Conservation (phyloP, 192 early-diverging fungal species). For the Gryganskiella cystojenkinii region DNA sequence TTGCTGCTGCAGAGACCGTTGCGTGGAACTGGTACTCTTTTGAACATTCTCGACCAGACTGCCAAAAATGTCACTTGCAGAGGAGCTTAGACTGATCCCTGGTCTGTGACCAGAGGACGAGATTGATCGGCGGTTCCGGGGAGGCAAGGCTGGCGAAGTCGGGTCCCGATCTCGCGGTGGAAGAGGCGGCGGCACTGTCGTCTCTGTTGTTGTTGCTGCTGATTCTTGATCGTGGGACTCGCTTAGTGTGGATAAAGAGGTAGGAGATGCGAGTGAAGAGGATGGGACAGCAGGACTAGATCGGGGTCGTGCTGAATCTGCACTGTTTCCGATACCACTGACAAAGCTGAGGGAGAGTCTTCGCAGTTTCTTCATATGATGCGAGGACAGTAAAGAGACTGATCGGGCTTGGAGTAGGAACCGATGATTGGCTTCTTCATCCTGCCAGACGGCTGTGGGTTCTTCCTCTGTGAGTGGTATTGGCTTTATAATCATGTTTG, state of each 20-base stretch:
- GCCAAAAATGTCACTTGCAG: slow-evolving; percentile 38
- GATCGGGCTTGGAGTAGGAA: slow-evolving; percentile 48
- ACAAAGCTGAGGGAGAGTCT: slow-evolving; percentile 36
- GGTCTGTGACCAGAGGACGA: slow-evolving; percentile 13
- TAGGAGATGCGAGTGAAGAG: neutral
- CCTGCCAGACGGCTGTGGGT: slow-evolving; percentile 46
- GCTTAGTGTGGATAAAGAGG: slow-evolving; percentile 1
- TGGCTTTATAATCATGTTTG: slow-evolving; percentile 53
- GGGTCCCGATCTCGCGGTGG: neutral
- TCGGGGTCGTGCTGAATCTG: neutral
- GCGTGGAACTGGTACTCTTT: slow-evolving; percentile 27
- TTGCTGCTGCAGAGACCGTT: slow-evolving; percentile 22
- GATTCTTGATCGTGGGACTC: neutral
- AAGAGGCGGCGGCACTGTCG: neutral
- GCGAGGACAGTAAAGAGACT: slow-evolving; percentile 27
- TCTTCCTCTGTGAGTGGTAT: slow-evolving; percentile 25
- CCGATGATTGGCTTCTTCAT: slow-evolving; percentile 51
- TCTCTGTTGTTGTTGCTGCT: neutral
- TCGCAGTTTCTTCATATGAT: slow-evolving; percentile 45
- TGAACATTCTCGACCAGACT: slow-evolving; percentile 33
- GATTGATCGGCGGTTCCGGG: slow-evolving; percentile 1
- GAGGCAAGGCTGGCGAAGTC: neutral
- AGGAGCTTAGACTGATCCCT: slow-evolving; percentile 10
- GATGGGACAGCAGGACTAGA: neutral
- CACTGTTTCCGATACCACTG: slow-evolving; percentile 12